Percentiles rank a stretch among this genome's conserved stretches.
Evolutionary conservation across 2,329 filamentous ascomycete species (phyloP).

Genomic region (Chrysosporium queenslandicum): DNA sequence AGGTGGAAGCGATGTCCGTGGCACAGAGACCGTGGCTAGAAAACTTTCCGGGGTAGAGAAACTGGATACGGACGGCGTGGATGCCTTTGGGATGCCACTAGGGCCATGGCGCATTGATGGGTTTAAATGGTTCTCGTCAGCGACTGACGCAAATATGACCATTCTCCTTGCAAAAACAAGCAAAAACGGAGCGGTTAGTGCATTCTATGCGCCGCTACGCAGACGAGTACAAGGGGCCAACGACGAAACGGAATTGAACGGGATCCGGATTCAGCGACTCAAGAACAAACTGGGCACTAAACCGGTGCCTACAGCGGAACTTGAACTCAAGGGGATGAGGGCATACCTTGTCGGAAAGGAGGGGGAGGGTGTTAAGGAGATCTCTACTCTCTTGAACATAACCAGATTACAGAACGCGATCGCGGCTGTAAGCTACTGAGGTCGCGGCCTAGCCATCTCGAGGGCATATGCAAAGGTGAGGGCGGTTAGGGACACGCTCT

Average conservation of each 20-base stretch:
- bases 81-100: slow-evolving; percentile 32
- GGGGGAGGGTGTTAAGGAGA: slow-evolving; percentile 57
- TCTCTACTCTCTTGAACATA: slow-evolving; percentile 58
- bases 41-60: slow-evolving; percentile 24
- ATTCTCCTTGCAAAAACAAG: slow-evolving; percentile 53
- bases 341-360: slow-evolving; percentile 57
- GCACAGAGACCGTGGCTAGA: slow-evolving; percentile 53
- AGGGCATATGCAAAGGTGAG: slow-evolving; percentile 35
- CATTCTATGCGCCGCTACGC: slow-evolving; percentile 56
- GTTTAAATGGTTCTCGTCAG: slow-evolving; percentile 61
- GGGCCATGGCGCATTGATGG: slow-evolving; percentile 53
- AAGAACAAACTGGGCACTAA: slow-evolving; percentile 66
- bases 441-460: slow-evolving; percentile 33
- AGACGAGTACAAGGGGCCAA: slow-evolving; percentile 23
- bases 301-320: slow-evolving; percentile 60
- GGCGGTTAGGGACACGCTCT: slow-evolving; percentile 28
- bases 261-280: slow-evolving; percentile 56
- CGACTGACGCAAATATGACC: slow-evolving; percentile 55
- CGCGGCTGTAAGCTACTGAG: slow-evolving; percentile 31
- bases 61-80: slow-evolving; percentile 20
- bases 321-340: slow-evolving; percentile 54
- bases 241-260: slow-evolving; percentile 46
- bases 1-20: slow-evolving; percentile 59
- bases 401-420: slow-evolving; percentile 42
- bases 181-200: slow-evolving; percentile 42